Percentiles rank a stretch among this genome's conserved stretches.
Conservation (phyloP, 2,329 filamentous ascomycete genomes). For the Fusarium albosuccineum region DNA sequence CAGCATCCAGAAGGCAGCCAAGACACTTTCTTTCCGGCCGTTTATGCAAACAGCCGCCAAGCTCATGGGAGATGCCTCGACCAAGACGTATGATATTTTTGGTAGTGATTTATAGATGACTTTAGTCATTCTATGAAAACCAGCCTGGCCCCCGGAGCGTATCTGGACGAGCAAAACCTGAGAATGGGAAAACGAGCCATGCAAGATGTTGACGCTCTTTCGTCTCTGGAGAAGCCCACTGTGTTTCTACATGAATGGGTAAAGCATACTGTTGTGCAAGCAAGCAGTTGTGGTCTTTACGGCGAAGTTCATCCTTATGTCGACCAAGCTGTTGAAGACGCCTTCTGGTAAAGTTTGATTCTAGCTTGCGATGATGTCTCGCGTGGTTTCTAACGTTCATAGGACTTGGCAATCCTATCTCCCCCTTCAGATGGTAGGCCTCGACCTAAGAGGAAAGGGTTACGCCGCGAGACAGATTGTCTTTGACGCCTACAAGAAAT, state of each 20-base stretch:
- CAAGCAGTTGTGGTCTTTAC: slow-evolving; percentile 36
- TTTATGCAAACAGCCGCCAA: slow-evolving; percentile 41
- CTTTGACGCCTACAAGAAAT: slow-evolving; percentile 32
- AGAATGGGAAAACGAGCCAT: slow-evolving; percentile 31
- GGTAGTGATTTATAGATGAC: slow-evolving; percentile 24
- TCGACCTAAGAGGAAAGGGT: slow-evolving; percentile 30
- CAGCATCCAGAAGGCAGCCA: slow-evolving; percentile 42
- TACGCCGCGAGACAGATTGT: slow-evolving; percentile 36
- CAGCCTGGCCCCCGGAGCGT: slow-evolving; percentile 16
- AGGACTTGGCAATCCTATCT: slow-evolving; percentile 40
- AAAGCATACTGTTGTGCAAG: slow-evolving; percentile 30
- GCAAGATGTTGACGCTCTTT: slow-evolving; percentile 13
- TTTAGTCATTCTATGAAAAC: slow-evolving; percentile 31
- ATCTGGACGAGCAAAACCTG: slow-evolving; percentile 34
- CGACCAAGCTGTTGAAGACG: slow-evolving; percentile 26
- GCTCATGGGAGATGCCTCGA: slow-evolving; percentile 26
- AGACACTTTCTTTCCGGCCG: slow-evolving; percentile 45
- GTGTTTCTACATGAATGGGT: slow-evolving; percentile 20
- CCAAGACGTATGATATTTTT: slow-evolving; percentile 23
- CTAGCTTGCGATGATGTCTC: no score
- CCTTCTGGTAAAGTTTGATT: slow-evolving; percentile 26
- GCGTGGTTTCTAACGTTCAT: neutral
- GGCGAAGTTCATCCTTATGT: slow-evolving; percentile 35
- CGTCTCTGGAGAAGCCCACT: neutral
- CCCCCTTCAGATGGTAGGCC: slow-evolving; percentile 15